phyloP scores from a whole-genome alignment of 2,329 filamentous ascomycete species.

The Stemphylium lycopersici region DNA sequence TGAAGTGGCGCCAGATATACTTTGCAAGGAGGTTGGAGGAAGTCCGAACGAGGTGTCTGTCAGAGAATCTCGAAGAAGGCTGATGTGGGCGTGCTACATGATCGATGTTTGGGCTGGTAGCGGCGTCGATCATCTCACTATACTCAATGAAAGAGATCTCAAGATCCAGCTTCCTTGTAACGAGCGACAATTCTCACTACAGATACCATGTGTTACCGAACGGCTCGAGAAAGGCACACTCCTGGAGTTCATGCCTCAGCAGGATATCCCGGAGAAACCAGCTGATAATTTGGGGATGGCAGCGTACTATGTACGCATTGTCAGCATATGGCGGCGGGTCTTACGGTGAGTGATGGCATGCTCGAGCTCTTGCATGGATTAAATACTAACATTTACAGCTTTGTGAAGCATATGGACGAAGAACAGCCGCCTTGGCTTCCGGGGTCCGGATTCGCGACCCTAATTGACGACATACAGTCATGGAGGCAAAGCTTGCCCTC shows the following conservation, averaged over 20 bases:
- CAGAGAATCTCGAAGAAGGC: constrained; percentile 36
- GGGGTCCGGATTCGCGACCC: constrained; percentile 33
- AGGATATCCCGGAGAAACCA: constrained; percentile 37
- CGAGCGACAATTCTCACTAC: constrained; percentile 39
- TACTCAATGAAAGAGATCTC: constrained; percentile 41
- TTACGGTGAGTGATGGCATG: constrained; percentile 25
- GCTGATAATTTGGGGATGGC: constrained; percentile 42
- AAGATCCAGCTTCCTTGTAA: constrained; percentile 44
- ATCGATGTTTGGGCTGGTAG: constrained; percentile 45
- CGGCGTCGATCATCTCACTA: constrained; percentile 42
- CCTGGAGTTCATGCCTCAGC: constrained; percentile 30
- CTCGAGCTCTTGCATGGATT: neutral
- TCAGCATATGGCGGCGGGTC: constrained; percentile 42
- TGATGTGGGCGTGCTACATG: constrained; percentile 47
- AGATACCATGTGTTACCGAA: constrained; percentile 41
- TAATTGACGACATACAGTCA: constrained; percentile 33
- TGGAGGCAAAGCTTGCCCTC: constrained; percentile 40
- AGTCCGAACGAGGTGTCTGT: constrained; percentile 39
- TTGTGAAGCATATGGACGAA: constrained; percentile 42
- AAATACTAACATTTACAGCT: constrained; percentile 18
- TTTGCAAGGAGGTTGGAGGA: constrained; percentile 34
- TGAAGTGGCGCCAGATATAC: constrained; percentile 34
- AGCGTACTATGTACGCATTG: constrained; percentile 41
- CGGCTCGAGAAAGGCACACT: constrained; percentile 32
- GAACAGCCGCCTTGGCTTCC: constrained; percentile 39